Evolutionary conservation across 2,329 filamentous ascomycete species (phyloP).

Genomic region (Polytolypa hystricis): DNA sequence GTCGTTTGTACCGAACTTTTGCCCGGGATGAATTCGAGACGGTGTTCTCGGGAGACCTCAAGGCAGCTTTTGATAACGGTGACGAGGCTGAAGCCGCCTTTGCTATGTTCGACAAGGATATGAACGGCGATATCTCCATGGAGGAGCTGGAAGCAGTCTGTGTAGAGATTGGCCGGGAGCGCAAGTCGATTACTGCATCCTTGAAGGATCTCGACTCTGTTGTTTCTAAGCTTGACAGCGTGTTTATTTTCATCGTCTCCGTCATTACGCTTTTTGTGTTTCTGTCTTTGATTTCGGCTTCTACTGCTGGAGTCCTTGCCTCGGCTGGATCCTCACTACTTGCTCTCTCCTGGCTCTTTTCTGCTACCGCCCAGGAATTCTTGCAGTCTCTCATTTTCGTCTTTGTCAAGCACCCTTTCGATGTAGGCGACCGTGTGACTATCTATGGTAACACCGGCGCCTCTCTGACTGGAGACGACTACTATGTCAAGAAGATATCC

Average conservation of each 20-base stretch:
- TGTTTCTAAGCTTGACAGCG: slow-evolving; percentile 75
- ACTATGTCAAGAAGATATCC: slow-evolving; percentile 90
- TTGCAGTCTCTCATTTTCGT: slow-evolving; percentile 90
- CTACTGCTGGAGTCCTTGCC: slow-evolving; percentile 80
- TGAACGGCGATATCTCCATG: slow-evolving; percentile 94
- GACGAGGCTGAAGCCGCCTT: slow-evolving; percentile 88
- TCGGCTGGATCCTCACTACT: slow-evolving; percentile 81
- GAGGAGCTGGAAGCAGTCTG: slow-evolving; percentile 88
- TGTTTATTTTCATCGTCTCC: slow-evolving; percentile 76
- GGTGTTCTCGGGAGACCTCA: slow-evolving; percentile 66
- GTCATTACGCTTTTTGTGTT: slow-evolving; percentile 77
- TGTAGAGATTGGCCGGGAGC: slow-evolving; percentile 87
- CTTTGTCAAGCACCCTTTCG: slow-evolving; percentile 94
- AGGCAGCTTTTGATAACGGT: slow-evolving; percentile 63
- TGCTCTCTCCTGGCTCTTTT: slow-evolving; percentile 84
- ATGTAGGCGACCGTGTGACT: slow-evolving; percentile 85
- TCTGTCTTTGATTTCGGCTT: slow-evolving; percentile 77
- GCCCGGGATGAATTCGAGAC: slow-evolving; percentile 64
- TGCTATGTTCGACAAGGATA: slow-evolving; percentile 85
- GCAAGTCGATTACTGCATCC: slow-evolving; percentile 89
- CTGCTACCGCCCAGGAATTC: slow-evolving; percentile 87
- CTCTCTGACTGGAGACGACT: slow-evolving; percentile 73
- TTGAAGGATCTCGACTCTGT: slow-evolving; percentile 92
- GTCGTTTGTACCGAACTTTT: slow-evolving; percentile 80
- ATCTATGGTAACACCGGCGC: slow-evolving; percentile 83